Evolutionary conservation across 495 filamentous ascomycete species (phyloP).

Genomic region (Neurospora discreta): DNA sequence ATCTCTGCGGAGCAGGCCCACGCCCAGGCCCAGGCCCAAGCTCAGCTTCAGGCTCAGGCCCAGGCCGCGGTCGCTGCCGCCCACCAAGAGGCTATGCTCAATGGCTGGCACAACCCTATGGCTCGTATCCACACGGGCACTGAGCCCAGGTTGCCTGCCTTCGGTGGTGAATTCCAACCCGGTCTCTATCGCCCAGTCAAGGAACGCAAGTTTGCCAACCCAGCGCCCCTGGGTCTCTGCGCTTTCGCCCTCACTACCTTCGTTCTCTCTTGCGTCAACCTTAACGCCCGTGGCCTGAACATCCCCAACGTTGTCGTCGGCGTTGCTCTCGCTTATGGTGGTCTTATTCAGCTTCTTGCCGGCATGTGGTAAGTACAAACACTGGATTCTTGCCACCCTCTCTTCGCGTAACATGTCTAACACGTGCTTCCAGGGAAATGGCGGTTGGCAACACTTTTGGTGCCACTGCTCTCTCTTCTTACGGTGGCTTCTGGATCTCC

Average conservation of each 20-base stretch:
- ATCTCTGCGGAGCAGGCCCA: not conserved
- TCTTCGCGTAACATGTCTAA: not conserved
- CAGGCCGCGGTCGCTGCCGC: not conserved
- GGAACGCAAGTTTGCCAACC: slow-evolving; percentile 75
- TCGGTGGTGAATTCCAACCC: slow-evolving; percentile 94
- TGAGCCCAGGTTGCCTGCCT: slow-evolving; percentile 57
- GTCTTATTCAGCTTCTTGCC: slow-evolving; percentile 81
- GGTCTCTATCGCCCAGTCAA: slow-evolving; percentile 73
- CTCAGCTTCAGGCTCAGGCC: not conserved
- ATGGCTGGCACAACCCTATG: slow-evolving; percentile 58
- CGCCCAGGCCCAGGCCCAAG: not conserved
- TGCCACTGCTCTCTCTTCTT: slow-evolving; percentile 92
- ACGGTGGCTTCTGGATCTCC: slow-evolving; percentile 95
- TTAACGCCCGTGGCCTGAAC: slow-evolving; percentile 48
- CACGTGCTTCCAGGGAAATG: slow-evolving; percentile 66
- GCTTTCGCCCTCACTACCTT: slow-evolving; percentile 97
- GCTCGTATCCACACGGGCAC: slow-evolving; percentile 55
- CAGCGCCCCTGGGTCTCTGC: slow-evolving; percentile 71
- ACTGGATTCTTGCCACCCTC: not conserved
- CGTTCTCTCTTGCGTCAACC: slow-evolving; percentile 78
- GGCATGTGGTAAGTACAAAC: slow-evolving; percentile 87
- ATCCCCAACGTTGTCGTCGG: slow-evolving; percentile 59
- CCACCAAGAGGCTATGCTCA: slow-evolving; percentile 19
- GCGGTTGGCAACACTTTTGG: slow-evolving; percentile 96
- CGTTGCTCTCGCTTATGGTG: slow-evolving; percentile 69